Conservation (phyloP, 148 eudicot species). For the Vaccinium myrtillus region DNA sequence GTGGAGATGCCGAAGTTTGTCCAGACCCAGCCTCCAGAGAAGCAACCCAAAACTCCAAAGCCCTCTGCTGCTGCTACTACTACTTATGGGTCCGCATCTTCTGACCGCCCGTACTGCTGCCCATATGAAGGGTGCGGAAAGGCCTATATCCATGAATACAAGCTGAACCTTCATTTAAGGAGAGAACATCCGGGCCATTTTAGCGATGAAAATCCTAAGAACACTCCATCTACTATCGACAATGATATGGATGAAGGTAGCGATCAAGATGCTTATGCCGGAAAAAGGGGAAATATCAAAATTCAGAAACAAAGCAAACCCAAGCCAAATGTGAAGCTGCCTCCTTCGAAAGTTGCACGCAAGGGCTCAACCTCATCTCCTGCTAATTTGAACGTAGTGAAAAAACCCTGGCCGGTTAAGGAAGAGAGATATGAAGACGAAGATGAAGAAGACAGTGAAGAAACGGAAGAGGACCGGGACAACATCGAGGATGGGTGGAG, state of each 20-base stretch:
- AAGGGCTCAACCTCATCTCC: constrained; percentile 45
- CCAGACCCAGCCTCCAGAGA: constrained; percentile 55
- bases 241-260: constrained; percentile 82
- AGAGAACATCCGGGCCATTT: constrained; percentile 85
- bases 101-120: constrained; percentile 77
- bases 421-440: constrained; percentile 48
- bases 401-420: constrained; percentile 68
- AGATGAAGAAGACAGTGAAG: constrained; percentile 95
- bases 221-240: constrained; percentile 44
- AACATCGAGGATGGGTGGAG: constrained; percentile 77
- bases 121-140: constrained; percentile 91
- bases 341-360: constrained; percentile 62
- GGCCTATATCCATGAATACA: constrained; percentile 94
- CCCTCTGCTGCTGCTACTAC: constrained; percentile 33
- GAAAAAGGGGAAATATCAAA: constrained; percentile 55
- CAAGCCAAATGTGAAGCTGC: constrained; percentile 68
- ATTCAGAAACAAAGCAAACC: constrained; percentile 53
- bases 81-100: constrained; percentile 54
- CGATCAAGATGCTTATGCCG: constrained; percentile 68
- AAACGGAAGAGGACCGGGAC: constrained; percentile 89
- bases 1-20: constrained; percentile 42
- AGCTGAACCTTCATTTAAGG: constrained; percentile 84
- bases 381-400: constrained; percentile 41
- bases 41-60: constrained; percentile 60
- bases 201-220: constrained; percentile 60